These are phyloP conservation scores for Scedosporium minutisporum DNA, from an alignment of 2,329 filamentous ascomycete genomes.

Conservation along the genomic window DNA sequence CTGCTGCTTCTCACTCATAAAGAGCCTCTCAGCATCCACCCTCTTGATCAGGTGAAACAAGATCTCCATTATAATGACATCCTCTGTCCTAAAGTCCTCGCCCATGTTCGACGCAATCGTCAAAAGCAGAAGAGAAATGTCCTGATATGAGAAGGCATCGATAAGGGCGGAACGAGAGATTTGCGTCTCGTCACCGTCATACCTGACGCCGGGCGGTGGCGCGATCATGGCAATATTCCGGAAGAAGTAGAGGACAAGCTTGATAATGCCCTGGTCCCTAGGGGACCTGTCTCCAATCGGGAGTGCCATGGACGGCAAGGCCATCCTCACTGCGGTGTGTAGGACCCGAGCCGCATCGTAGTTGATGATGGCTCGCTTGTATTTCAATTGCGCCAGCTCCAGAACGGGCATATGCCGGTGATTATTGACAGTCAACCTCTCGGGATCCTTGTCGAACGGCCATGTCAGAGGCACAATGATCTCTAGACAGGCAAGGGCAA, in stretches of 20 bases:
- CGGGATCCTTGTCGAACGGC: conserved; percentile 73
- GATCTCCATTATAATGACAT: conserved; percentile 82
- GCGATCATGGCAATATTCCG: conserved; percentile 82
- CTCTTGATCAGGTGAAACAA: conserved; percentile 90
- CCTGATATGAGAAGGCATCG: conserved; percentile 81
- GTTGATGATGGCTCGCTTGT: conserved; percentile 83
- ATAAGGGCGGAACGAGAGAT: conserved; percentile 82
- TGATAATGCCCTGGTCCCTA: conserved; percentile 86
- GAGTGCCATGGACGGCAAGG: conserved; percentile 76
- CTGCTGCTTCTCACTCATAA: conserved; percentile 69
- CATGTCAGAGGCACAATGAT: conserved; percentile 87
- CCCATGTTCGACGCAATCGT: conserved; percentile 88
- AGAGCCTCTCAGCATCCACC: conserved; percentile 73
- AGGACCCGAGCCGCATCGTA: conserved; percentile 70
- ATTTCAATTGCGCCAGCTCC: conserved; percentile 75
- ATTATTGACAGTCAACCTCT: conserved; percentile 84
- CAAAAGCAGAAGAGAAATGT: conserved; percentile 76
- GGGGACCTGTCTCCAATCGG: conserved; percentile 64
- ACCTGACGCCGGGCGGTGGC: conserved; percentile 60
- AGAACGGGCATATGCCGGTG: conserved; percentile 85
- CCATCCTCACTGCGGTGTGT: conserved; percentile 69
- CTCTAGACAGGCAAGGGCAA: conserved; percentile 80
- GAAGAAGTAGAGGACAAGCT: conserved; percentile 78
- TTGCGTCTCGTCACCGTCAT: conserved; percentile 82
- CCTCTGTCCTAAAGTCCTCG: conserved; percentile 84